phyloP scores from a whole-genome alignment of 1,284 basidiomycete genomes.

The Hymenochaete sp. region DNA sequence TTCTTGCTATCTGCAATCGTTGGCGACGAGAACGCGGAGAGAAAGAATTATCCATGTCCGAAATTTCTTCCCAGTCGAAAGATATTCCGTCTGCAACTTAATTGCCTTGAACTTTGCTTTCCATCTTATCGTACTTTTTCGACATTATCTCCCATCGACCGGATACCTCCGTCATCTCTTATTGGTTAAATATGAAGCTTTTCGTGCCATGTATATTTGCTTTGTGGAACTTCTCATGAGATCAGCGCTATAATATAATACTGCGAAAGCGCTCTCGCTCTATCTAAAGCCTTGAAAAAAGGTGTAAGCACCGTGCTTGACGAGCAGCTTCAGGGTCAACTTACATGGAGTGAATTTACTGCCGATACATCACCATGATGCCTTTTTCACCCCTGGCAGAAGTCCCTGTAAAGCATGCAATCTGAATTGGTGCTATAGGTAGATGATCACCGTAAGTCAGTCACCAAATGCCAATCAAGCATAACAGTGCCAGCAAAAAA shows the following conservation, averaged over 20 bases:
- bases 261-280: too few species aligned
- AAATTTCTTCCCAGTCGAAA: constrained; percentile 34
- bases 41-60: constrained; percentile 47
- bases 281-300: too few species aligned
- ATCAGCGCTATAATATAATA: too few species aligned
- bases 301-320: too few species aligned
- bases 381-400: constrained; percentile 81
- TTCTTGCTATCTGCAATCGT: constrained; percentile 57
- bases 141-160: too few species aligned
- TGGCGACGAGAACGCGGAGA: constrained; percentile 74
- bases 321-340: too few species aligned
- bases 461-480: constrained; percentile 1
- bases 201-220: background rate
- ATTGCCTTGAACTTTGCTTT: background rate
- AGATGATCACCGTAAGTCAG: background rate
- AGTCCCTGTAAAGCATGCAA: constrained; percentile 72
- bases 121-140: too few species aligned
- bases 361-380: too few species aligned
- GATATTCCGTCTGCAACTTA: constrained; percentile 17
- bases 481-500: constrained; percentile 3
- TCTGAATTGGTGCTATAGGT: constrained; percentile 77
- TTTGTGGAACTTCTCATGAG: background rate
- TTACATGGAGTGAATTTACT: too few species aligned
- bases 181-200: background rate
- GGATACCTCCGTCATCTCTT: too few species aligned